Evolutionary conservation across 176 grass and related monocot genomes (phyloP), one percentile per base, ranked within the genome.

Genomic region (Cymbopogon citratus): DNA sequence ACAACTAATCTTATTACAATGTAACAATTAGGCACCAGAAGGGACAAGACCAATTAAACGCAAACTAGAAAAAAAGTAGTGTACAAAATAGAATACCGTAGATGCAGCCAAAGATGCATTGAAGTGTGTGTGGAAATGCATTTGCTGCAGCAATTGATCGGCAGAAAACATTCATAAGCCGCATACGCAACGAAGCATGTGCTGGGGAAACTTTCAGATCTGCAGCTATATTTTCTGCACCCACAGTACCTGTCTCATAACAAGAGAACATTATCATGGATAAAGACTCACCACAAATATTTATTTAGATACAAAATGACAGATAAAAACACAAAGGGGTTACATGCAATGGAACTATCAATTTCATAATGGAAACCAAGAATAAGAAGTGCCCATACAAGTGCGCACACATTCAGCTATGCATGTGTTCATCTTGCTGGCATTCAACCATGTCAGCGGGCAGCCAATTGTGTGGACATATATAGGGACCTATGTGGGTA

Each of bases 51-150:
- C 18, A 84, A 69, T 15, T 44, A 34, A 72, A 13, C 9, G 62
- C 40, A 33, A 65, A 56, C 18, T 14, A 38, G 25, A 70, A 57
- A 40, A 71, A 43, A 71, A 72, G 13, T 27, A 38, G 21, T 71
- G 46, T 40, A 27, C 25, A 38, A 59, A 75, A 51, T 25, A 69
- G 49, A 27, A 63, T 89, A 97, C 95, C 95, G 67, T 91, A 94
- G 71, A 97, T 94, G 87, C 92, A 97, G 34, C 85, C 83, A 74
- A 97, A 97, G 79, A 97, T 92, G 81, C 94, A 92, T 68, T 94
- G 92, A 70, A 97, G 86, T 66, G 94, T 92, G 83, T 90, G 89
- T 29, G 94, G 94, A 84, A 97, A 97, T 83, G 86, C 31, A 65
- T 97, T 97, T 43, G 92, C 94, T 80, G 94, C 92, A 90, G 94